Base-by-base conservation (phyloP, 2,329 filamentous ascomycete species). In the Stachybotrys elegans region DNA sequence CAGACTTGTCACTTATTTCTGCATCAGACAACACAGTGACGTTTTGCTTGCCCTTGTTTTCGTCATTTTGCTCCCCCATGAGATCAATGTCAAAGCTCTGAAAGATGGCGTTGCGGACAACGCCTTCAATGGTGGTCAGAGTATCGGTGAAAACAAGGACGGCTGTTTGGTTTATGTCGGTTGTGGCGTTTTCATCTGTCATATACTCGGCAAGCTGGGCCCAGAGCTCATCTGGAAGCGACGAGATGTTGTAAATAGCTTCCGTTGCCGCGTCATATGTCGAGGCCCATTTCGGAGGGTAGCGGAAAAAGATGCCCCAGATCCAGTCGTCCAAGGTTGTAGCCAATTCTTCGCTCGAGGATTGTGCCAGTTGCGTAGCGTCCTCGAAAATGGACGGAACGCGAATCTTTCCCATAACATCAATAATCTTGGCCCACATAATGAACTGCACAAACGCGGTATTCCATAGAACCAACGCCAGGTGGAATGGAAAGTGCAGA, bases 401-500 rank as follows among this genome's bases (percentile, higher is more conserved):
- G 5, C 45, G 43, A 6, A 64, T 20, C 16, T 51, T 38, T 6
- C 49, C 46, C 12, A 62, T 23, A 3, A 57, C 55, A 21, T 69
- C 59, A 14, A 65, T 48, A 16, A 70, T 58, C 47, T 71, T 71
- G 20, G 61, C 62, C 63, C 67, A 72, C 42, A 70, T 63, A 43
- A 73, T 61, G 39, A 83, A 74, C 50, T 84, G 79, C 6, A 78
- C 79, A 31, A 73, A 68, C 13, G 78, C 81, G 53, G 84, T 80
- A 36, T 83, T 74, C n/a, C 83, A 72, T 6, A 85, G 71, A 13
- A 83, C 74, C 23, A 86, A 72, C 6, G 76, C 66, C 3, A 84
- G 69, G 50, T 86, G 80, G 52, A 84, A 78, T n/a, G 1, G 81
- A 81, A 47, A 83, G 78, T 84, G 81, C 1, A 79, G 57, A 3